Evolutionary conservation across 768 basidiomycete species (phyloP), one percentile per base, ranked within the genome.

Genomic region (Agaricus sinodeliciosus): DNA sequence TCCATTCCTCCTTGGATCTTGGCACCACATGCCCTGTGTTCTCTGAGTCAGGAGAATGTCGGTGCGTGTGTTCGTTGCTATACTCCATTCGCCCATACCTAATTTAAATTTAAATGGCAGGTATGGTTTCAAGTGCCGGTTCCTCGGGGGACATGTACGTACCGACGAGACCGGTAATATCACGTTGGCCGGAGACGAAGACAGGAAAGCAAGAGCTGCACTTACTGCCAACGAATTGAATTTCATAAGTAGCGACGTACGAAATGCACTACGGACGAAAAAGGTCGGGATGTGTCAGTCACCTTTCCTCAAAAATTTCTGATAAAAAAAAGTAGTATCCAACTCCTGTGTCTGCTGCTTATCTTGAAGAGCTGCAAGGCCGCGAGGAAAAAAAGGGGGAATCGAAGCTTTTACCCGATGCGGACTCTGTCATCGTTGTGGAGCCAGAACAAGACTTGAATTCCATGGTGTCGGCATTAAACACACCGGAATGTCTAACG

Each of bases 91-190:
- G 18, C 19, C 12, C 26, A 16, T 25, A 7, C 19, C 16, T n/a
- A 52, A 11, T n/a, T 16, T 43, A 9, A 16, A 15, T 42, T 31
- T 18, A 52, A 79, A 31, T 31, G 31, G 11, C 31, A 31, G 75
- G 48, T 82, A 80, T 60, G 96, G 94, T 9, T 84, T 89, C 66
- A 91, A 93, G 66, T 99, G 96, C 65, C 82, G 96, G 2, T 96
- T 88, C 68, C 77, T 96, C 4, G 85, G 87, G 11, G 84, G 80
- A 3, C 95, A 99, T 66, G 69, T 86, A 9, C 68, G 63, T 15
- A 67, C 69, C 34, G 71, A 76, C 28, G 74, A 73, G 13, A 67
- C 71, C 12, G 82, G 79, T 1, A 57, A 66, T 2, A 59, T 79
- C 13, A 65, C 65, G 22, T 62, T 86, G 0, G 55, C 76, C 0